Percentiles rank a stretch among this genome's conserved stretches.
Evolutionary conservation across 306 rosid species (phyloP).

Genomic region (Inga oerstediana): DNA sequence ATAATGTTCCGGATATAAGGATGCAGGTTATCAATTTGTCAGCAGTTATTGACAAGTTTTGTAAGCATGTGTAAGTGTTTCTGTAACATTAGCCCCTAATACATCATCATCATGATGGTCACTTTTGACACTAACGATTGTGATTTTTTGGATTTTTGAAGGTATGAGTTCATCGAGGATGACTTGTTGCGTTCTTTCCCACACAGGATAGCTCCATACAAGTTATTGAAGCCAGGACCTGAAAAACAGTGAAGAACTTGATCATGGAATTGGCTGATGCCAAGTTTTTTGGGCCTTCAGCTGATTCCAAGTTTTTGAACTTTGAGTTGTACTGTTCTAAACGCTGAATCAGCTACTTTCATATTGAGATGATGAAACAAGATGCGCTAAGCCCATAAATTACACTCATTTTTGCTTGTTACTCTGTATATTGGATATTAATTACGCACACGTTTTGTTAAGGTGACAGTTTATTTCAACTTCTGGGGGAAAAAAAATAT

Average conservation of each 20-base stretch:
- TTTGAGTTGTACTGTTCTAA: background rate
- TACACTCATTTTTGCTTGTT: background rate
- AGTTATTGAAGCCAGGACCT: background rate
- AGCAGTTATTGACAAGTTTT: background rate
- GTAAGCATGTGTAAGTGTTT: background rate
- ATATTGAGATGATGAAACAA: background rate
- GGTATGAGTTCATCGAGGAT: background rate
- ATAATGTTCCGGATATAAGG: background rate
- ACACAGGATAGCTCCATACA: background rate
- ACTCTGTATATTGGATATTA: background rate
- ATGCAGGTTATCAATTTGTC: background rate
- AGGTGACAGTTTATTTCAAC: background rate
- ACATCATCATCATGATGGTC: background rate
- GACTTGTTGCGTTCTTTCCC: no score
- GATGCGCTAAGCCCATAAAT: background rate
- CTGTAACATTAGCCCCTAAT: background rate
- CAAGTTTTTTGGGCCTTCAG: no score
- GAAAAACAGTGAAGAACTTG: no score
- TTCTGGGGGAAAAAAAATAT: background rate
- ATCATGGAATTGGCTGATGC: background rate
- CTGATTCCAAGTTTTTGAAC: no score
- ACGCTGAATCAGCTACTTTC: background rate
- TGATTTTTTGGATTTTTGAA: background rate
- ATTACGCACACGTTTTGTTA: background rate
- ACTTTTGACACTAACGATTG: background rate